Conservation (phyloP, 352 stramenopile species). For the Porosira glacialis region DNA sequence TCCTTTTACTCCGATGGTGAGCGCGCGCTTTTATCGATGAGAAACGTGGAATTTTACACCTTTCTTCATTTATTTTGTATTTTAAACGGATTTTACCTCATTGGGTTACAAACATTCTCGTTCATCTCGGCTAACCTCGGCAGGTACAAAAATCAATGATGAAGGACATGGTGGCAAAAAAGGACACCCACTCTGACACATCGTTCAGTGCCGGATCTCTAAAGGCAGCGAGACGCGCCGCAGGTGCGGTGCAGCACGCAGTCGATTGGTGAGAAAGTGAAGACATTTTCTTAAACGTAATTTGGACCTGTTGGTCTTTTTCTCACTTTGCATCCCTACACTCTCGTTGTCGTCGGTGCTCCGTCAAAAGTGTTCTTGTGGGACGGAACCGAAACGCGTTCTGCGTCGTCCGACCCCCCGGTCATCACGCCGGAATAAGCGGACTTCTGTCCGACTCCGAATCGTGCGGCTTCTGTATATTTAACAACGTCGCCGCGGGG, state of each 20-base stretch:
- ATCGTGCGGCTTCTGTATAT: slow-evolving; percentile 89
- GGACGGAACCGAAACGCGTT: slow-evolving; percentile 93
- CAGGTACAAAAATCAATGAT: slow-evolving; percentile 71
- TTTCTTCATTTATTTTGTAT: no score
- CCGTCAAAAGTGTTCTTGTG: slow-evolving; percentile 74
- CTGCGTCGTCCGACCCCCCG: slow-evolving; percentile 93
- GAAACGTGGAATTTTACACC: no score
- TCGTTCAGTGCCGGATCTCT: slow-evolving; percentile 78
- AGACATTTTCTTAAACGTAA: not conserved
- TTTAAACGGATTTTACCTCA: not conserved
- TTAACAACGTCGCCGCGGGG: slow-evolving; percentile 93
- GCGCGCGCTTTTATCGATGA: slow-evolving; percentile 14
- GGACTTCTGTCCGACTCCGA: slow-evolving; percentile 80
- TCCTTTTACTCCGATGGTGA: slow-evolving; percentile 76
- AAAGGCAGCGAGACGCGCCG: slow-evolving; percentile 70
- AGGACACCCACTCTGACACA: slow-evolving; percentile 69
- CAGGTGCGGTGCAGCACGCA: slow-evolving; percentile 77
- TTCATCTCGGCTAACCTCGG: not conserved
- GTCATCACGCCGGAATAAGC: slow-evolving; percentile 95
- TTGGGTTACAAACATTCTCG: not conserved
- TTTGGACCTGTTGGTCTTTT: not conserved
- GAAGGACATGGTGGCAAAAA: slow-evolving; percentile 65
- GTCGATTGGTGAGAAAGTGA: slow-evolving; percentile 73
- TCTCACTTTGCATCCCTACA: not conserved
- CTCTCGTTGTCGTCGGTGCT: slow-evolving; percentile 11